Conservation (phyloP, 2,329 filamentous ascomycete species). For the Pseudopyricularia javanii region DNA sequence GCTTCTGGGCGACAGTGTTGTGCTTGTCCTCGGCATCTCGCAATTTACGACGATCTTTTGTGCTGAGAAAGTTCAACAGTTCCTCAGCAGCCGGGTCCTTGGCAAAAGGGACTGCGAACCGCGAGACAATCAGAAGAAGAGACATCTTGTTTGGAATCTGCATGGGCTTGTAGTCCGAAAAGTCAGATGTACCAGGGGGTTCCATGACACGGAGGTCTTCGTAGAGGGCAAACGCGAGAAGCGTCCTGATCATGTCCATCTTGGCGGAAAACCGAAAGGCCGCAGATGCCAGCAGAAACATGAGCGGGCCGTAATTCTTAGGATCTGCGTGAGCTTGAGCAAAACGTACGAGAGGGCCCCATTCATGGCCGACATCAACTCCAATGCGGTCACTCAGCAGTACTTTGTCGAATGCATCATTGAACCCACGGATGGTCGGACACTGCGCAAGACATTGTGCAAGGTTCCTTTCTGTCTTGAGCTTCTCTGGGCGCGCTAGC, state of each 20-base stretch:
- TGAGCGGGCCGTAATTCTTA: conserved; percentile 5
- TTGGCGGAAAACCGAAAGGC: conserved; percentile 12
- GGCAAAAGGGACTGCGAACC: background rate
- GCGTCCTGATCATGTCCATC: conserved; percentile 13
- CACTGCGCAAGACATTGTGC: conserved; percentile 10
- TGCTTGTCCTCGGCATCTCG: conserved; percentile 16
- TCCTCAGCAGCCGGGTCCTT: conserved; percentile 3
- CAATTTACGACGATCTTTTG: conserved; percentile 18
- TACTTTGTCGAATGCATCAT: conserved; percentile 8
- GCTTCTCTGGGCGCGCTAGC: background rate
- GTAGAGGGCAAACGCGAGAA: conserved; percentile 31
- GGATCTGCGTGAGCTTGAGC: conserved; percentile 3
- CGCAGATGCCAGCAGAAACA: conserved; percentile 13
- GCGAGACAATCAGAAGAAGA: background rate
- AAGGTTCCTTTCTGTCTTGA: conserved; percentile 8
- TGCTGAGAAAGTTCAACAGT: conserved; percentile 10
- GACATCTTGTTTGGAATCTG: conserved; percentile 7
- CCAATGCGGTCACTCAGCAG: conserved; percentile 11
- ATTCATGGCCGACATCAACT: conserved; percentile 10
- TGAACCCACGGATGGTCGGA: conserved; percentile 10
- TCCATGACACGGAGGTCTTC: conserved; percentile 21
- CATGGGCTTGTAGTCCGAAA: conserved; percentile 21
- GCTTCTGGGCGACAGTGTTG: conserved; percentile 15
- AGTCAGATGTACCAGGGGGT: conserved; percentile 21
- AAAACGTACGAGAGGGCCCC: conserved; percentile 12